phyloP scores from a whole-genome alignment of 495 filamentous ascomycete genomes.

The Hypoxylon trugodes region DNA sequence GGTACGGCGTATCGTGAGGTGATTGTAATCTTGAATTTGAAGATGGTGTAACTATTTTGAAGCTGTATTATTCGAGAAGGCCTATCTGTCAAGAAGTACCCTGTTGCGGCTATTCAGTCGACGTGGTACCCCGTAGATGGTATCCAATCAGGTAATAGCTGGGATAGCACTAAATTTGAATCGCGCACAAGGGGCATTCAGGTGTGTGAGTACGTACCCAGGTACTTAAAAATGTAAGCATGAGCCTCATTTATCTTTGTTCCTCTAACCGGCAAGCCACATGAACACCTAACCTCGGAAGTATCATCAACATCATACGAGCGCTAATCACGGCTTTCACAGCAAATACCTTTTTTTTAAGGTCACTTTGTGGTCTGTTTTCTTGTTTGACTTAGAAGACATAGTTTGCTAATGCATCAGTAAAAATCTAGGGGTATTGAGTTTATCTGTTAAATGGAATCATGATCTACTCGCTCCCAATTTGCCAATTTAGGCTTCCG shows the following conservation, averaged over 20 bases:
- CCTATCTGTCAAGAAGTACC: conserved; percentile 31
- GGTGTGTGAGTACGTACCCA: not conserved
- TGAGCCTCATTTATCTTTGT: not conserved
- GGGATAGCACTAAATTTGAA: not conserved
- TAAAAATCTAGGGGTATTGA: no score
- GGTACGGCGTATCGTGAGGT: not conserved
- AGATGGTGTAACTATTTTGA: not conserved
- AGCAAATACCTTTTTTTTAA: no score
- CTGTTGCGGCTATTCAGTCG: conserved; percentile 28
- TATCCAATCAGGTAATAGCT: conserved; percentile 34
- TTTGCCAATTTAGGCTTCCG: no score
- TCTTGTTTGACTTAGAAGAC: no score
- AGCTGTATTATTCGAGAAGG: conserved; percentile 5
- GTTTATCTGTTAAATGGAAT: no score
- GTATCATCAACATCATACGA: no score
- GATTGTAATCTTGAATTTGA: not conserved
- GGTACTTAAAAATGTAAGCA: not conserved
- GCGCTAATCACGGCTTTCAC: no score
- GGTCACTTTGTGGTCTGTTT: no score
- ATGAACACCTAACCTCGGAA: no score
- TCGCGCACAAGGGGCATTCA: no score
- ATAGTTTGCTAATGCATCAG: no score
- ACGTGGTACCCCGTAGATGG: conserved; percentile 37
- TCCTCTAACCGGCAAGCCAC: conserved; percentile 7
- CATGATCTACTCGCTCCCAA: no score